Base-by-base conservation (phyloP, 2,329 filamentous ascomycete genomes). In the Remersonia thermophila region DNA sequence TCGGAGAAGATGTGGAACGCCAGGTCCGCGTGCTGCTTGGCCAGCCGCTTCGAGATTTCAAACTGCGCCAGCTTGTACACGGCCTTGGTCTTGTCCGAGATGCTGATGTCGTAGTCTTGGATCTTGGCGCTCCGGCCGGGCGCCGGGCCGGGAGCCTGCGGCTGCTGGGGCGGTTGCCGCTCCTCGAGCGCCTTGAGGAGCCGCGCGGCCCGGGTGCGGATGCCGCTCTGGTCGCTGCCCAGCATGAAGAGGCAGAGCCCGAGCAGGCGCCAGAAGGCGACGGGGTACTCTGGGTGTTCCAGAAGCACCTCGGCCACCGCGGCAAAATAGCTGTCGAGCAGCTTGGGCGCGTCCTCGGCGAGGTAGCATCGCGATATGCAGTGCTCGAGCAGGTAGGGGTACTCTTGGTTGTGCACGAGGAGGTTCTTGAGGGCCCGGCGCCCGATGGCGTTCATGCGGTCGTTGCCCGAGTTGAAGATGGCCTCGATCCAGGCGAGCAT, bases 1-100 rank as follows among this genome's bases (percentile, higher is more conserved):
- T 98, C 89, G 0, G 91, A 96, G 55, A 98, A 95, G 35, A 98
- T 80, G 39, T 87, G 76, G 51, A 96, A 95, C 0, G 89, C 87
- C 28, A 94, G 62, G 46, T 94, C 86, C 0, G 83, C 74, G 54
- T 98, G 84, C 45, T 93, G 83, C 51, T 83, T 84, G 1, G 87
- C 83, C 27, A 98, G 70, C 14, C 87, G 73, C 51, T 89, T 86
- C 0, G 91, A 96, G 15, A 93, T 93, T 54, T 96, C 89, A 47
- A 95, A 96, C 53, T 98, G 91, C 0, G 93, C 91, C 30, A 93
- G 68, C 60, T 98, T 98, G 61, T 96, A 98, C 3, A 98, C 89
- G 0, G 89, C 87, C 47, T 93, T 93, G 0, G 93, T 98, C 60
- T 95, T 96, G 60, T 98, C 93, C 0, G 89, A 93, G 39, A 98